phyloP scores from a whole-genome alignment of 345 rosid species.

The Pseudoturritis turrita region DNA sequence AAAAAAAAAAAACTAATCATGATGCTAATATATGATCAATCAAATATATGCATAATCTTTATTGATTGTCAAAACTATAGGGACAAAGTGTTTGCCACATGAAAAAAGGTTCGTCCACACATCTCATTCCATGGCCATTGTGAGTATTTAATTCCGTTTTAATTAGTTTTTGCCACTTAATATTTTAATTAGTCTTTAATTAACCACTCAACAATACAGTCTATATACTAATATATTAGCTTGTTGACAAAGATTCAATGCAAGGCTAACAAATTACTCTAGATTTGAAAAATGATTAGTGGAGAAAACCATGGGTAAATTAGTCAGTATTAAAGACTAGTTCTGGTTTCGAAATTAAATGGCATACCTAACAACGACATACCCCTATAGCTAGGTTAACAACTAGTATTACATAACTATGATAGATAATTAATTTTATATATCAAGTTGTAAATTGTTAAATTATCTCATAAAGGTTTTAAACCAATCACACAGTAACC shows the following conservation, averaged over 20 bases:
- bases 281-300: constrained; percentile 4
- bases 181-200: not conserved
- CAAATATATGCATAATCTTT: constrained; percentile 13
- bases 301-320: constrained; percentile 28
- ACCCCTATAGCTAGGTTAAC: constrained; percentile 3
- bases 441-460: not conserved
- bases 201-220: not conserved
- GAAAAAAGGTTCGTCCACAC: not conserved
- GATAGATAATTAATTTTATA: not conserved
- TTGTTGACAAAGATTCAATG: not conserved
- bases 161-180: not conserved
- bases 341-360: constrained; percentile 12
- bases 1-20: not conserved
- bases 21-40: constrained; percentile 5
- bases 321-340: constrained; percentile 17
- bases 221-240: not conserved
- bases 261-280: not conserved
- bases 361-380: not conserved
- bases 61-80: not conserved
- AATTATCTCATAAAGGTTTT: not conserved
- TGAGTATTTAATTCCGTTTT: not conserved
- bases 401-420: not conserved
- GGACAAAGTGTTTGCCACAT: not conserved
- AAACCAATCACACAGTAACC: not conserved
- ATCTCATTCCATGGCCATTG: not conserved